Evolutionary conservation across 305 asterid genomes (phyloP), one percentile per base, ranked within the genome.

Genomic region (Fraxinus platypoda): DNA sequence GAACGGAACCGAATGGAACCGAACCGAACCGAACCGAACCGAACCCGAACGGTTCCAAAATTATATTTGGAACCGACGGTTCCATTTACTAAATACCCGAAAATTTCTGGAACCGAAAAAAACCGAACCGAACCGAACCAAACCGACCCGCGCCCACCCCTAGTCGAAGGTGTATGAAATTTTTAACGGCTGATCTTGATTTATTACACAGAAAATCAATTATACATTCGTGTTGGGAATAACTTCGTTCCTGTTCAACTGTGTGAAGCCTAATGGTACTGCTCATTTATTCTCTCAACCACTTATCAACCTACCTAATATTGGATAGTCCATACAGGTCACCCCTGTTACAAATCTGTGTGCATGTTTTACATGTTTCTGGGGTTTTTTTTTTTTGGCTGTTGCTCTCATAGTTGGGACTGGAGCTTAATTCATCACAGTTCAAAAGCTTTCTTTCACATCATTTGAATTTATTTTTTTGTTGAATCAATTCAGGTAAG

Each of bases 401-500:
- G 17, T 2, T 43, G 54, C 0, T 64, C 15, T 25, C 30, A 23
- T 25, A 64, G 68, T 57, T 57, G 68, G 68, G 12, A 57, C 68
- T 57, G 25, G 8, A 21, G 26, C 68, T 19, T n/a, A 57, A 19
- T 19, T 1, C 28, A 64, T 7, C 31, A 64, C 1, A 43, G 52
- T 23, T 21, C 72, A 64, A 64, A 25, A 64, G 72, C 31, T 2
- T 21, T 8, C 6, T 64, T 64, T 64, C 72, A 64, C 72, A 64
- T 25, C 17, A 25, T 25, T 9, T 23, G 17, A 64, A 21, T 59
- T 37, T 37, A 6, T 33, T 33, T 33, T 37, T 8, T 37, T 7
- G 49, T 38, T 38, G 49, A 38, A 38, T 38, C 49, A 90, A 88
- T 66, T 66, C 13, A 26, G 33, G 30, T 25, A 28, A 11, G 28